Base-by-base conservation (phyloP, 2,329 filamentous ascomycete species). In the Phialophora expanda region DNA sequence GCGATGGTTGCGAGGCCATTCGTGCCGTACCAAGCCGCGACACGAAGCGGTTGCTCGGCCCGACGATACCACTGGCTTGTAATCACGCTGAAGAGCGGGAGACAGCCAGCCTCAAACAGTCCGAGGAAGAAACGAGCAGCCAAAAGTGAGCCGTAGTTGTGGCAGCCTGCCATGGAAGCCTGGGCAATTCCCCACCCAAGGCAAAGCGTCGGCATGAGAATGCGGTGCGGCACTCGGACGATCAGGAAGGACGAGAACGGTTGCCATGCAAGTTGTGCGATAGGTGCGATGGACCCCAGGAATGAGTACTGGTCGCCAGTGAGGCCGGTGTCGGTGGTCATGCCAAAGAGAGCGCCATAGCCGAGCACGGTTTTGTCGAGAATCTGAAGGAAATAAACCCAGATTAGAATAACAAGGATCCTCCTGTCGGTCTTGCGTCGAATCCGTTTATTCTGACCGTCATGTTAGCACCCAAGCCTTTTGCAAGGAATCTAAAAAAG, bases 1-100 rank as follows among this genome's bases (percentile, higher is more conserved):
- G 86, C 75, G 48, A 89, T 85, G 5, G 82, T 87, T 0, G 85
- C 84, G 0, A 83, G 65, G 0, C 86, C 86, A 59, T 86, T 89
- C 0, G 85, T 88, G 3, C 85, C 80, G 69, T 90, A 90, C 88
- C 88, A 90, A n/a, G 83, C 83, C 0, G 86, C 86, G 2, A 89
- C 83, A 0, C 88, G 81, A 28, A 88, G 74, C 0, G 87, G 86
- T 74, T 90, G 88, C 71, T 90, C 87, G 4, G 81, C 80, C 61
- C 78, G 77, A 12, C 79, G 76, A 68, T 82, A 82, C 80, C 80
- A 82, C 41, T 81, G 77, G 44, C 77, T 78, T 0, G 80, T 82
- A 56, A 82, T 81, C 26, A 82, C 74, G 53, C 75, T 76, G 58
- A 82, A 82, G 2, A 82, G 73, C 0, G 79, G 80, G 46, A 82